Conservation (phyloP, 2,329 filamentous ascomycete species). For the Penicillium hordei region DNA sequence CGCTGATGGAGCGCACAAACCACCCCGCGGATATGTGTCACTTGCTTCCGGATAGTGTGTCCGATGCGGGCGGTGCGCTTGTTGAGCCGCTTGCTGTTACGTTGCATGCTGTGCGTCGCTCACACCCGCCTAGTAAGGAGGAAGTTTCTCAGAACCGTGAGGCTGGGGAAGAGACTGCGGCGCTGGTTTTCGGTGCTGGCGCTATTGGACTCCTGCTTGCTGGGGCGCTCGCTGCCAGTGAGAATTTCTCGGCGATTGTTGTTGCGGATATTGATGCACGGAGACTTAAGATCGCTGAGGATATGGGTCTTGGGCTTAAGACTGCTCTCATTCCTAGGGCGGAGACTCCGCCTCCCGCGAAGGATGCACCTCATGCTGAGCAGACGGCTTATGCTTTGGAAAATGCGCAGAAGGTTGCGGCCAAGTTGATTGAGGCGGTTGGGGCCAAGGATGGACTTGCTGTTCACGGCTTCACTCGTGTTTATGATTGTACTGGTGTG, state of each 20-base stretch:
- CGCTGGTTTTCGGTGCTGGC: constrained; percentile 61
- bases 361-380: constrained; percentile 34
- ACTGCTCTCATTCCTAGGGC: constrained; percentile 40
- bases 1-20: constrained; percentile 61
- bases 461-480: constrained; percentile 41
- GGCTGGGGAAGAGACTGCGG: constrained; percentile 44
- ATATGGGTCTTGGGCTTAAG: constrained; percentile 37
- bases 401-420: constrained; percentile 41
- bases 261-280: constrained; percentile 62
- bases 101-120: constrained; percentile 59
- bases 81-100: constrained; percentile 62
- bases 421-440: constrained; percentile 28
- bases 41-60: constrained; percentile 54
- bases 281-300: constrained; percentile 56
- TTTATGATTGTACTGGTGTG: constrained; percentile 50
- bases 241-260: constrained; percentile 55
- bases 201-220: constrained; percentile 61
- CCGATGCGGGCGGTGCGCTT: constrained; percentile 58
- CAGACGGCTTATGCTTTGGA: constrained; percentile 35
- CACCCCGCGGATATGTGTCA: constrained; percentile 63
- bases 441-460: constrained; percentile 17
- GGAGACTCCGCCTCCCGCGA: constrained; percentile 32
- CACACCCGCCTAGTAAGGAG: constrained; percentile 46
- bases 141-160: constrained; percentile 43
- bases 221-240: constrained; percentile 56